Base-by-base conservation (phyloP, 495 filamentous ascomycete species). In the Tuber brumale region DNA sequence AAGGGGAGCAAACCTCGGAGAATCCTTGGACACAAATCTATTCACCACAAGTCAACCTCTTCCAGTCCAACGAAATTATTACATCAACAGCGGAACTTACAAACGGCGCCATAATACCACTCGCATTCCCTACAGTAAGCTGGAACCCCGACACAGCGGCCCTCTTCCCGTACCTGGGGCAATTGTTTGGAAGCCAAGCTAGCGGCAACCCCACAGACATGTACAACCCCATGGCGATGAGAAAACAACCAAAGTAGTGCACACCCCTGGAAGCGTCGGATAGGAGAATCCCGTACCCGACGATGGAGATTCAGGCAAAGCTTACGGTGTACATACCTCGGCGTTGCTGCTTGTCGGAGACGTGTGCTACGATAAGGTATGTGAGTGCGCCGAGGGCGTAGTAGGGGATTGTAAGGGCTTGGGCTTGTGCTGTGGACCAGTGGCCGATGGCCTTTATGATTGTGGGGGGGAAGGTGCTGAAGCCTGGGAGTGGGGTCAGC, bases 321-420 rank as follows among this genome's bases (percentile, higher is more conserved):
- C 88, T 76, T 45, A 90, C 86, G 14, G 87, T 85, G 76, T 90
- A 92, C 0, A 92, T 46, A 4, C 86, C 91, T 27, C 92, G 88
- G 74, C 85, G 86, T 82, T 91, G 89, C 72, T 86, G 85, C 16
- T 84, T 84, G 82, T 93, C 92, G 35, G 88, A 90, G 35, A 91
- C 75, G 73, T 85, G 86, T 1, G 92, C 91, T 3, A 89, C 83
- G 14, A 85, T 76, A 80, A 94, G 86, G 76, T 92, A 94, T 0
- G 86, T 87, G 44, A 90, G 85, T 0, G 90, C 91, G 0, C 91
- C 92, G 16, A 93, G 82, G 61, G 87, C 87, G 79, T 93, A 94
- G 82, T 90, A 92, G 6, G 92, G 92, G 66, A 94, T 91, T 0
- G 91, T 94, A n/a, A 93, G 87, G 39, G 91, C 87, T 83, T 94